Percentiles rank a stretch among this genome's conserved stretches.
Conservation (phyloP, 208 protist species). For the Crithidia fasciculata region DNA sequence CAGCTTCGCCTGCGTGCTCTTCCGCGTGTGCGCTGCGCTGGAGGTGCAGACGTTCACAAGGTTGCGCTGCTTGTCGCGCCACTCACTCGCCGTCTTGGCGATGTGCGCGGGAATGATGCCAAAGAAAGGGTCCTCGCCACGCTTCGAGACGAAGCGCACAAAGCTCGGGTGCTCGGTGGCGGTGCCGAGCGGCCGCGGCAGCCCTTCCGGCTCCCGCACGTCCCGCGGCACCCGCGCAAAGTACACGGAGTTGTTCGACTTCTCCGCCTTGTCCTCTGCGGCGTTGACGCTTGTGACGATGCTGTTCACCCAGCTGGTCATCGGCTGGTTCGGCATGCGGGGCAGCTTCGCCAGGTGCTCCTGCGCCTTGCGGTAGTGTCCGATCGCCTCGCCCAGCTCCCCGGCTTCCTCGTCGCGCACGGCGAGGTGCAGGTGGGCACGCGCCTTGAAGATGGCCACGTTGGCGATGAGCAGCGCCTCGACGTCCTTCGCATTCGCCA, state of each 20-base stretch:
- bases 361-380: slow-evolving; percentile 72
- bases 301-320: slow-evolving; percentile 66
- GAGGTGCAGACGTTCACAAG: slow-evolving; percentile 50
- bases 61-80: slow-evolving; percentile 71
- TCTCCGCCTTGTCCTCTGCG: slow-evolving; percentile 62
- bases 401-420: slow-evolving; percentile 40
- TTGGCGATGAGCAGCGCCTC: slow-evolving; percentile 50
- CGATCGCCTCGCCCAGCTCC: slow-evolving; percentile 73
- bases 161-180: slow-evolving; percentile 60
- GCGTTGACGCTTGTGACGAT: slow-evolving; percentile 68
- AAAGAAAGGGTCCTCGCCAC: slow-evolving; percentile 85
- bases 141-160: slow-evolving; percentile 57
- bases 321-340: slow-evolving; percentile 51
- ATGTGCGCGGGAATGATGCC: slow-evolving; percentile 86
- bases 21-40: slow-evolving; percentile 38
- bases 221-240: slow-evolving; percentile 77
- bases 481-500: slow-evolving; percentile 49
- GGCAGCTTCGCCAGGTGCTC: slow-evolving; percentile 52
- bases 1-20: slow-evolving; percentile 42
- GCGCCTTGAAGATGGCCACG: slow-evolving; percentile 60
- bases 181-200: slow-evolving; percentile 69
- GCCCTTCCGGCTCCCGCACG: slow-evolving; percentile 51
- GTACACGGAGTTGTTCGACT: slow-evolving; percentile 84
- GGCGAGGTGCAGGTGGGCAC: slow-evolving; percentile 77
- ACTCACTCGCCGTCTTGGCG: slow-evolving; percentile 45